Evolutionary conservation across 805 yeast genomes (phyloP), one percentile per base, ranked within the genome.

Genomic region (Nakazawaea anatomiae): DNA sequence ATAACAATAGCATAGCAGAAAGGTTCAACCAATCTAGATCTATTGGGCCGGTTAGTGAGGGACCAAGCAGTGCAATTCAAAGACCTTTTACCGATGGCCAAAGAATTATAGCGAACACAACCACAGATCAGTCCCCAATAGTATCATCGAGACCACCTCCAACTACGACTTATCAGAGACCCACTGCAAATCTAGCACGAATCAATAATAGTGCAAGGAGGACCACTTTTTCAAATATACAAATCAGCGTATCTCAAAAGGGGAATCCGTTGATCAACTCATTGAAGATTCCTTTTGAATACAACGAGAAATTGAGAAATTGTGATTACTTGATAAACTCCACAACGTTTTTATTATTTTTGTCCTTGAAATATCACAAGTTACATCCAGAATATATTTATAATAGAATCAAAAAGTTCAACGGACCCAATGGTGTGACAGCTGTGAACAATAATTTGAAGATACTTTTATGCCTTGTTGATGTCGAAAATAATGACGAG

Each of bases 301-400:
- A 62, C 70, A 83, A 76, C 47, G 70, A 74, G 5, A 66, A 66
- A 14, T 65, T 74, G 54, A 73, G 67, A 56, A 75, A 66, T 60
- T 86, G 71, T 57, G 95, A 87, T 61, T 87, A 87, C 63, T 72
- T 83, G 46, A 75, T 87, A 12, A 82, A 77, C 51, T 70, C 82
- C 32, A 66, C 76, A 63, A 64, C 80, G 62, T 76, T 77, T 51
- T 76, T 85, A 1, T 58, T 87, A 0, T 85, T 86, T 56, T 69
- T 87, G 3, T 80, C 89, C 1, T 63, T 87, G 45, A 83, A 84
- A 47, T 87, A 87, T 61, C 89, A 85, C 60, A 86, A 85, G 62
- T 67, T 87, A 39, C 85, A 83, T 56, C 89, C 91, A 0, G 92
- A 86, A 57, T 87, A 87, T 58, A 74, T 87, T 3, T 76, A 79